These are phyloP conservation scores for Eragrostis tef DNA, from an alignment of 202 grass and related monocot species.

Conservation along the genomic window DNA sequence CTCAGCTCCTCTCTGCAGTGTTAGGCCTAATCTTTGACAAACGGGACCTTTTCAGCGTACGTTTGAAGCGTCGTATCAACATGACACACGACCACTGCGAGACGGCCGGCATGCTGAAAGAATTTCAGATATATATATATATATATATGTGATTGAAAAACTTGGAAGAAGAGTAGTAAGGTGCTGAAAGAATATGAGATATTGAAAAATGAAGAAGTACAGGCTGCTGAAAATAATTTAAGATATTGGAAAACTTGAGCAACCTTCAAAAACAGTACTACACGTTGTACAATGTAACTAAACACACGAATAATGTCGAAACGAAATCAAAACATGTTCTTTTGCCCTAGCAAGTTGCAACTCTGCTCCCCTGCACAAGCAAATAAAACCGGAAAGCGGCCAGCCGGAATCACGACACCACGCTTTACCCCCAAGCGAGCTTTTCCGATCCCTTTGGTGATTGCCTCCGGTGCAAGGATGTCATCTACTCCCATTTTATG, in stretches of 20 bases:
- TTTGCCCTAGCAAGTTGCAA: not conserved
- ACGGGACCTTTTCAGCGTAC: not conserved
- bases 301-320: not conserved
- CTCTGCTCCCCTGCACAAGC: slow-evolving; percentile 23
- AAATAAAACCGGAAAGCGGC: slow-evolving; percentile 2
- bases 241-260: not conserved
- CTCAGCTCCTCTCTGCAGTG: not conserved
- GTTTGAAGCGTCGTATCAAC: not conserved
- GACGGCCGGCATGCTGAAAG: not conserved
- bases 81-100: not conserved
- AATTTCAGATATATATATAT: not conserved
- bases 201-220: too few species aligned
- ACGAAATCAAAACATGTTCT: not conserved
- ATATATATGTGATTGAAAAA: too few species aligned
- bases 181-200: not conserved
- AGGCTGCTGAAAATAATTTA: not conserved
- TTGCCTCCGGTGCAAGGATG: slow-evolving; percentile 44
- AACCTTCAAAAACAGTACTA: not conserved
- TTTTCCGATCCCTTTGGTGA: not conserved
- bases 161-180: too few species aligned
- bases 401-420: slow-evolving; percentile 21
- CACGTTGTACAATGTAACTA: too few species aligned
- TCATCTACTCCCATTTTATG: not conserved
- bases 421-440: slow-evolving; percentile 31
- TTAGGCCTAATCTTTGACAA: not conserved